Evolutionary conservation across 176 grass and related monocot species (phyloP), one percentile per base, ranked within the genome.

Genomic region (Musa schizocarpa): DNA sequence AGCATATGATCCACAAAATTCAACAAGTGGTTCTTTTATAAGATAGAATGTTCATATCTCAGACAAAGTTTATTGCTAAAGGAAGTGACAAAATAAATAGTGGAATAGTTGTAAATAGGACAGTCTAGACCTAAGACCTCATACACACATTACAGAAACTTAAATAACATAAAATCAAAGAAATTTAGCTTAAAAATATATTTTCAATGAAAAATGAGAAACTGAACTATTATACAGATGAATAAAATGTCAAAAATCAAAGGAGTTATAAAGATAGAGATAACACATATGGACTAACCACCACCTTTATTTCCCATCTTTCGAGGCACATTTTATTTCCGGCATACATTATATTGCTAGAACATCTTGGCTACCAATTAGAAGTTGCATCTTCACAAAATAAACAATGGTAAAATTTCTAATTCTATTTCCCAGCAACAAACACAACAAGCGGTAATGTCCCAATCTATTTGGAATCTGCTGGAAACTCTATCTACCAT

Each of bases 201-300:
- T 48, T 50, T 2, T 3, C 11, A 20, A 50, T 9, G 50, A 70
- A 17, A 61, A 2, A 70, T 52, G 11, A 70, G 68, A 19, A 70
- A 48, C 11, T 70, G 3, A 8, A 34, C 29, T 34, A 34, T 34
- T 34, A 34, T 43, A 43, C 34, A 9, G 13, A 8, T 51, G 8
- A 20, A 51, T 50, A 21, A 2, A 49, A 51, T 20, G 13, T 9
- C 48, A 70, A 51, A 52, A 51, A 70, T 16, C 50, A 19, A 25
- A 70, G 48, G 43, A 70, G 50, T n/a, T 69, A 69, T 20, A 14
- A 69, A 69, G 43, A 69, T 69, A 17, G 34, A 50, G 34, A 69
- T n/a, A 69, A 69, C 13, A 69, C 9, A 11, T 20, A 69, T 69
- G 16, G 17, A 69, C 34, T 17, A 50, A 69, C 7, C 48, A 27